Percentiles rank a stretch among this genome's conserved stretches.
These are phyloP conservation scores for Discostella stelligeroides DNA, from an alignment of 108 stramenopile species.

Conservation along the genomic window DNA sequence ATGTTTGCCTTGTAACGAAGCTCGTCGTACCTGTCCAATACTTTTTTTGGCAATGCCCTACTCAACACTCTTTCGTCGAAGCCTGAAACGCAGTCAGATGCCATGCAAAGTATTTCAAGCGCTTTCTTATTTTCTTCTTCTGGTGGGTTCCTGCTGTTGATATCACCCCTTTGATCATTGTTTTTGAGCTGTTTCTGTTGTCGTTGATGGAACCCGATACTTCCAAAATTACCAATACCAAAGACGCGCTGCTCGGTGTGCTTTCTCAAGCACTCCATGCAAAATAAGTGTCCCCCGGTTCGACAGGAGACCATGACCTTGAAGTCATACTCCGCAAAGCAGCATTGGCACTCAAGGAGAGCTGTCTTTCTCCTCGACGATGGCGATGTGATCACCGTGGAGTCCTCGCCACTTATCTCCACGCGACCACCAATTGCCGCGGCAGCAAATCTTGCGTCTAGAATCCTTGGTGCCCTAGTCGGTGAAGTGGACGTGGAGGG, in stretches of 20 bases:
- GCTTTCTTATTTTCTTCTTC: constrained; percentile 16
- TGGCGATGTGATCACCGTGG: constrained; percentile 1
- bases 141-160: background rate
- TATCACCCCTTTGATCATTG: constrained; percentile 4
- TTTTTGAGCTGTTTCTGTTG: constrained; percentile 38
- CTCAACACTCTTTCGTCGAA: constrained; percentile 67
- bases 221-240: constrained; percentile 69
- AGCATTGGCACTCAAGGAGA: constrained; percentile 74
- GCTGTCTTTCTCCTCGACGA: constrained; percentile 21
- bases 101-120: constrained; percentile 76
- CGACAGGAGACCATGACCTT: constrained; percentile 83
- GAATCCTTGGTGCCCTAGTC: constrained; percentile 16
- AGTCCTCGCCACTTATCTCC: constrained; percentile 5
- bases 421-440: constrained; percentile 29
- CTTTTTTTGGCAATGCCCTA: constrained; percentile 65
- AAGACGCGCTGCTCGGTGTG: constrained; percentile 80
- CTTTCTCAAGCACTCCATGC: constrained; percentile 64
- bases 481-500: too few species aligned
- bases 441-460: constrained; percentile 28
- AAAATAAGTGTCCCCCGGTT: constrained; percentile 81
- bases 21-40: constrained; percentile 84
- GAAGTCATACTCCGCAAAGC: constrained; percentile 67
- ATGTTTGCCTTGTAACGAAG: constrained; percentile 56
- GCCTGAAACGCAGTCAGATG: constrained; percentile 62
- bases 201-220: constrained; percentile 37